Conservation (phyloP, 768 basidiomycete species). For the Pleurotus cornucopiae region DNA sequence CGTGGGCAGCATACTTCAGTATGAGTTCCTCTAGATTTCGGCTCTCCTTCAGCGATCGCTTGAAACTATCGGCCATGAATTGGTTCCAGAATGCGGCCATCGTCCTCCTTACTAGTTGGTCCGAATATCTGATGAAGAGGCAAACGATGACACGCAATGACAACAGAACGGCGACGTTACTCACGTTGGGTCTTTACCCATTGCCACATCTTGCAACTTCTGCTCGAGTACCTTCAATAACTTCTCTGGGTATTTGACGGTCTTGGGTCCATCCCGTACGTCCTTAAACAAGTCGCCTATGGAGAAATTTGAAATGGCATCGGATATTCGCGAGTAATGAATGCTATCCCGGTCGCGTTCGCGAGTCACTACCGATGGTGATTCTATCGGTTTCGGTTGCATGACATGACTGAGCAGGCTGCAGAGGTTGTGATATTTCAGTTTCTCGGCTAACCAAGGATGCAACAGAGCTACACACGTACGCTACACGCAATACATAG, state of each 20-base stretch:
- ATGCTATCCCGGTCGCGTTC: slow-evolving; percentile 51
- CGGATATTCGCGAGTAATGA: slow-evolving; percentile 61
- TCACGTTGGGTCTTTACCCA: slow-evolving; percentile 88
- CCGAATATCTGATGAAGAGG: slow-evolving; percentile 64
- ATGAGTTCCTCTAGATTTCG: slow-evolving; percentile 97
- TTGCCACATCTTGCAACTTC: slow-evolving; percentile 86
- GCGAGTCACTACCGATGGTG: slow-evolving; percentile 27
- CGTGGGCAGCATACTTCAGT: slow-evolving; percentile 90
- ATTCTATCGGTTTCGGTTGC: slow-evolving; percentile 50
- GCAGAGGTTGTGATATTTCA: slow-evolving; percentile 1
- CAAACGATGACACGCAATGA: slow-evolving; percentile 4
- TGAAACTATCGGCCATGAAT: slow-evolving; percentile 80
- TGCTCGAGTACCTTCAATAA: slow-evolving; percentile 86
- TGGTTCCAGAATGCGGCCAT: slow-evolving; percentile 93
- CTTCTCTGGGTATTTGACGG: slow-evolving; percentile 92
- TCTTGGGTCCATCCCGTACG: slow-evolving; percentile 72
- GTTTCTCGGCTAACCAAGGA: not conserved
- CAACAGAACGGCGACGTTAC: slow-evolving; percentile 26
- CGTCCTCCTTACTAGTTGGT: slow-evolving; percentile 83
- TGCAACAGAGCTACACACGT: slow-evolving; percentile 28
- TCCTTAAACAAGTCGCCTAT: slow-evolving; percentile 83
- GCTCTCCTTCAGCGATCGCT: slow-evolving; percentile 90
- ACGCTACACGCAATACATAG: slow-evolving; percentile 84
- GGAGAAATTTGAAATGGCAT: slow-evolving; percentile 51
- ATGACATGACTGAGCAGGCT: slow-evolving; percentile 74